phyloP scores from a whole-genome alignment of 202 grass and related monocot species.

The Eragrostis tef region DNA sequence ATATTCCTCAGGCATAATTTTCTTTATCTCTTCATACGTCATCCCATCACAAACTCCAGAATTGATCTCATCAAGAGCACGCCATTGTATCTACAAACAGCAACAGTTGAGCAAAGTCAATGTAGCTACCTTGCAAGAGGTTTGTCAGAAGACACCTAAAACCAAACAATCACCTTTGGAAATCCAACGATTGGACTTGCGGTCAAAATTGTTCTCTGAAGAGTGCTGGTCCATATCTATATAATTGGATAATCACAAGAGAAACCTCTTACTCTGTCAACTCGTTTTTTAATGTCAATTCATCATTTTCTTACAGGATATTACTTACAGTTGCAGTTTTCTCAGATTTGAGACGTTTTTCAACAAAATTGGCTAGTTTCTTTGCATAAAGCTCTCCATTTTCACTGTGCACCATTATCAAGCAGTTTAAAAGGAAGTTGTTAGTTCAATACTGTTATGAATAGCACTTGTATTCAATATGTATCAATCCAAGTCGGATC shows the following conservation, averaged over 20 bases:
- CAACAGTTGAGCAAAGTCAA: slow-evolving; percentile 31
- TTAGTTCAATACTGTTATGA: no score
- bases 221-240: slow-evolving; percentile 99
- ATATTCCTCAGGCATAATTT: slow-evolving; percentile 92
- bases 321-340: slow-evolving; percentile 92
- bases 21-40: slow-evolving; percentile 99
- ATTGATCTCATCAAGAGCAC: slow-evolving; percentile 99
- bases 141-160: slow-evolving; percentile 26
- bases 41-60: slow-evolving; percentile 96
- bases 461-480: no score
- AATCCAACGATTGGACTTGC: slow-evolving; percentile 94
- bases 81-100: slow-evolving; percentile 92
- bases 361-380: slow-evolving; percentile 88
- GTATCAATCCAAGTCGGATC: no score
- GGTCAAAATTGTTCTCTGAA: slow-evolving; percentile 95
- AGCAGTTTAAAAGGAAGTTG: slow-evolving; percentile 34
- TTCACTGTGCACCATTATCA: slow-evolving; percentile 66
- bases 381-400: slow-evolving; percentile 84
- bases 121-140: slow-evolving; percentile 42
- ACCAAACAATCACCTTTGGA: slow-evolving; percentile 70
- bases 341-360: slow-evolving; percentile 90
- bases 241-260: slow-evolving; percentile 30
- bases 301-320: slow-evolving; percentile 31
- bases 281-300: slow-evolving; percentile 28
- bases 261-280: slow-evolving; percentile 19